Base-by-base conservation (phyloP, 441 rosid species). In the Metrosideros polymorpha region DNA sequence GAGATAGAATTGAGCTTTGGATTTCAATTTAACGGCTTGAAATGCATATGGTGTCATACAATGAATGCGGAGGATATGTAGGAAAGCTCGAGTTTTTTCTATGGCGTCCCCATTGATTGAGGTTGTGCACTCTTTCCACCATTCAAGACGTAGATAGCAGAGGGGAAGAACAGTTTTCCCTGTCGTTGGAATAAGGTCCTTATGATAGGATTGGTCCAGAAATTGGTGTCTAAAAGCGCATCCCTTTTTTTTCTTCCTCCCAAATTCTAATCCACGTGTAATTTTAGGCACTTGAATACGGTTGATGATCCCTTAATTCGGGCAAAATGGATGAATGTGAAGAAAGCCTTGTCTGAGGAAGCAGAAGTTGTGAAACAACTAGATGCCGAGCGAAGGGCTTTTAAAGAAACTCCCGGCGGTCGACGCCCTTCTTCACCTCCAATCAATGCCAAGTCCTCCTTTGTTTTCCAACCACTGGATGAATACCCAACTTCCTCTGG, bases 281-380 rank as follows among this genome's bases (percentile, higher is more conserved):
- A 66, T 29, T 86, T 84, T 85, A 98, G 99, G 97, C 99, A 98
- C 91, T 89, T 96, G 86, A 93, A 89, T 89, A 91, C 96, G 1
- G 90, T 96, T 82, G 99, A 98, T n/a, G 98, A 98, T 83, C 97
- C 99, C 55, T 86, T 94, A 85, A 86, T 92, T 85, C 95, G 98
- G 66, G 84, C 99, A 8, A 97, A 98, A 93, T 98, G 99, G 99
- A 95, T 94, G 98, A 96, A 94, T 82, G 96, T 92, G 52, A 98
- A 96, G 93, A 98, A 96, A 89, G 96, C 99, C 30, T 89, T 98
- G 4, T 91, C 93, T n/a, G 99, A 98, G 91, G 99, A 97, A 94
- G 89, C 93, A 6, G 98, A 95, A 84, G 95, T 97, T 88, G 99
- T 97, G 4, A 98, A 97, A 94, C 98, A 96, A 86, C 88, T 98